Base-by-base conservation (phyloP, 148 eudicot species). In the Rhododendron henanense region DNA sequence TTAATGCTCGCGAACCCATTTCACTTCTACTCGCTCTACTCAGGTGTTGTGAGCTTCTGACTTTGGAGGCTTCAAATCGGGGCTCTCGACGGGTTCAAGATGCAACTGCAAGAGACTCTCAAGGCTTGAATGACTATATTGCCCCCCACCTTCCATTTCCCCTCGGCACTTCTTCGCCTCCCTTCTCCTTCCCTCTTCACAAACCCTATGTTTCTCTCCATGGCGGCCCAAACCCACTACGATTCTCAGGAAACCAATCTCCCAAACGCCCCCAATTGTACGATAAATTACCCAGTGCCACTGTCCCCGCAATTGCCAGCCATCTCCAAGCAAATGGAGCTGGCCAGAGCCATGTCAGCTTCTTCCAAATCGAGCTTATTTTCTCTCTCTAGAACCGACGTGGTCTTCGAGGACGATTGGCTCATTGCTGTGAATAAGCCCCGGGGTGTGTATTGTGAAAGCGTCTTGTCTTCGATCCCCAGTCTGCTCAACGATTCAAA, bases 341-440 rank as follows among this genome's bases (percentile, higher is more conserved):
- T 95, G 25, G 87, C 78, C 77, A 92, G 99, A 88, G 98, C 99
- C 53, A 88, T 96, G 92, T 76, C 91, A 0, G 98, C 98, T n/a
- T 91, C 99, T n/a, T 94, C 99, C n/a, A 95, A 69, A 80, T 95
- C 98, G 5, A 84, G 91, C n/a, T 76, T 90, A 5, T 95, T 89
- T 74, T 74, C 91, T 65, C 90, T 96, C 15, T 86, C 91, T 25
- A 90, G 89, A 78, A 86, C 39, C 37, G 92, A 93, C 75, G 91
- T 96, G 33, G 79, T 96, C 50, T 94, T 89, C 84, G 95, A 96
- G 87, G 98, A 96, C 86, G 89, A 93, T 80, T 96, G 99, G 98
- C 85, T 96, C 86, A 82, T 96, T 81, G 97, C 93, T 44, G 94
- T 96, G 19, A 92, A 94, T 83, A 96, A 96, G 87, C 96, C 98